phyloP scores from a whole-genome alignment of 2,329 filamentous ascomycete species.

The Alternaria ventricosa region DNA sequence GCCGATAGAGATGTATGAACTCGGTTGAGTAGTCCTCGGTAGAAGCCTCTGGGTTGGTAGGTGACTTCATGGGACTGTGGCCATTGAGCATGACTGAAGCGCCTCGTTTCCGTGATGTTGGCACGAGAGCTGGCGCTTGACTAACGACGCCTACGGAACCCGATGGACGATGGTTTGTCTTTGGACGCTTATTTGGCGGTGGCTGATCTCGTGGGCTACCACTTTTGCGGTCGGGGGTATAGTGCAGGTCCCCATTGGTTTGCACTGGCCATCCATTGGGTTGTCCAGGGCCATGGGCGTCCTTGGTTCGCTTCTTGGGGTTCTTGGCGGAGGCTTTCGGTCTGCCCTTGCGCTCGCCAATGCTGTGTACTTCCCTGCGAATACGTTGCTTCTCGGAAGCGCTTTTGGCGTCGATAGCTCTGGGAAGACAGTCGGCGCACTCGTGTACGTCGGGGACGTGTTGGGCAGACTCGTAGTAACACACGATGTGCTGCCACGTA shows the following conservation, averaged over 20 bases:
- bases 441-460: constrained; percentile 79
- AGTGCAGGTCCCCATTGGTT: constrained; percentile 63
- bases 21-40: constrained; percentile 75
- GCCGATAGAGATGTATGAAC: constrained; percentile 77
- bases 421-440: constrained; percentile 86
- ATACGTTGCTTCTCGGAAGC: constrained; percentile 75
- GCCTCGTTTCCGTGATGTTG: constrained; percentile 67
- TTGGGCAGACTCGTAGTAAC: constrained; percentile 82
- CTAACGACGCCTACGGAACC: constrained; percentile 76
- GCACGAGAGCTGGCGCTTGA: constrained; percentile 68
- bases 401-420: constrained; percentile 73
- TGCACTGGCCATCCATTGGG: constrained; percentile 69
- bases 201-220: constrained; percentile 60
- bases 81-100: constrained; percentile 64
- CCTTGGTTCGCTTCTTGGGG: constrained; percentile 88
- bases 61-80: constrained; percentile 79
- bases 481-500: constrained; percentile 98
- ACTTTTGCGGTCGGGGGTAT: constrained; percentile 55
- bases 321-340: constrained; percentile 79
- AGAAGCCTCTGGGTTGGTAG: constrained; percentile 69
- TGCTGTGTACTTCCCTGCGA: constrained; percentile 65
- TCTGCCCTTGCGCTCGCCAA: constrained; percentile 69
- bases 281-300: constrained; percentile 63
- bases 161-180: constrained; percentile 79
- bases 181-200: constrained; percentile 78